phyloP scores from a whole-genome alignment of 441 rosid genomes.

The Corymbia citriodora region DNA sequence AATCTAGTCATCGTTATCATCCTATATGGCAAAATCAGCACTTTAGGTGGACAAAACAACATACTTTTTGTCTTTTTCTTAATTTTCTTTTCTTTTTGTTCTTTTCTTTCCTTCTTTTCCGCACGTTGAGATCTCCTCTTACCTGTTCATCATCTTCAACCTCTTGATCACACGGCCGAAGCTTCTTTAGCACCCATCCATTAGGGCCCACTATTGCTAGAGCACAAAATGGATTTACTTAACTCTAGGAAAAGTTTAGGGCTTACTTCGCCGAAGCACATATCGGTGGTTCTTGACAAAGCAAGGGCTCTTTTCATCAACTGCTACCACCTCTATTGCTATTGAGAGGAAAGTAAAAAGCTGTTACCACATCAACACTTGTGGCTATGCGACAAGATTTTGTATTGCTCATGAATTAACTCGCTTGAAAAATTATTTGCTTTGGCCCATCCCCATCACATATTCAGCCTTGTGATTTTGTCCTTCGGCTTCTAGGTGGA shows the following conservation, averaged over 20 bases:
- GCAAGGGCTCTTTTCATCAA: neutral
- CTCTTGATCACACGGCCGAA: neutral
- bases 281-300: neutral
- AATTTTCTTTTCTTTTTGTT: too few species aligned
- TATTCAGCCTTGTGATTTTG: too few species aligned
- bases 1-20: accelerated
- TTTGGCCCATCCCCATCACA: accelerated
- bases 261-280: neutral
- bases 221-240: neutral
- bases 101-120: neutral
- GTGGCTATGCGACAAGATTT: accelerated
- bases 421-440: neutral
- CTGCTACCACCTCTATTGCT: accelerated
- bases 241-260: neutral
- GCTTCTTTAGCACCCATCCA: neutral
- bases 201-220: neutral
- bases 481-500: neutral
- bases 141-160: neutral
- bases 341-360: too few species aligned
- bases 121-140: neutral
- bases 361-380: accelerated
- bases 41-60: neutral
- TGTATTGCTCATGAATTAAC: too few species aligned
- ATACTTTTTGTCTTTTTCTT: neutral
- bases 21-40: accelerated